A percentile compares a stretch with the other conserved stretches of the same genome.
These are phyloP conservation scores for Cercospora sp. DNA, from an alignment of 2,329 filamentous ascomycete species.

Conservation along the genomic window DNA sequence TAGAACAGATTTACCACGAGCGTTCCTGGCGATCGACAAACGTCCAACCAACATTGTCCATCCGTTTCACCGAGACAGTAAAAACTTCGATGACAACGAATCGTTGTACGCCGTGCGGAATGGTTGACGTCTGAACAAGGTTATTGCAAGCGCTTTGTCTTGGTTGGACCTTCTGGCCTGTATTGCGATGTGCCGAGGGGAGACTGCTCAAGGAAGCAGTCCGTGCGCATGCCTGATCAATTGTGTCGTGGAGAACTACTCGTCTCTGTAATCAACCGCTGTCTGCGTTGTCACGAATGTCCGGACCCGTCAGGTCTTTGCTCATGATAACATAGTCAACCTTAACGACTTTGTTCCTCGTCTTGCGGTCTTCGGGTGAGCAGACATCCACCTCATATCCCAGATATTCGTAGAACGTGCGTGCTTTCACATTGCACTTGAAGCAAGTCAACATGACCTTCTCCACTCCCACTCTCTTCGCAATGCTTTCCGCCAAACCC, in stretches of 20 bases:
- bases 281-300: background rate
- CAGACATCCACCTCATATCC: constrained; percentile 58
- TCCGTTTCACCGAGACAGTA: background rate
- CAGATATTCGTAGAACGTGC: constrained; percentile 61
- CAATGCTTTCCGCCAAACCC: constrained; percentile 55
- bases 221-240: background rate
- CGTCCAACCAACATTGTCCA: background rate
- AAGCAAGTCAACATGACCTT: constrained; percentile 78
- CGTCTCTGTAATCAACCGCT: background rate
- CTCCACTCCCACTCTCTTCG: constrained; percentile 55
- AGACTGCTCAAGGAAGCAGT: background rate
- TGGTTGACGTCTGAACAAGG: background rate
- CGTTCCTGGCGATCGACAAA: background rate
- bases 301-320: constrained; percentile 35
- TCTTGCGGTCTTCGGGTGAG: constrained; percentile 51
- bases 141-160: background rate
- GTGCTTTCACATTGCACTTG: constrained; percentile 58
- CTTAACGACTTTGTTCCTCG: constrained; percentile 52
- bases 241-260: background rate
- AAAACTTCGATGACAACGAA: background rate
- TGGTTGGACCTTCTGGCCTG: background rate
- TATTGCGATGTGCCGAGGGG: background rate
- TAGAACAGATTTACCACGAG: background rate
- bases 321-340: constrained; percentile 57
- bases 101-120: background rate